These are phyloP conservation scores for Pyrrhoderma noxium DNA, from an alignment of 1,284 basidiomycete species.

Conservation along the genomic window DNA sequence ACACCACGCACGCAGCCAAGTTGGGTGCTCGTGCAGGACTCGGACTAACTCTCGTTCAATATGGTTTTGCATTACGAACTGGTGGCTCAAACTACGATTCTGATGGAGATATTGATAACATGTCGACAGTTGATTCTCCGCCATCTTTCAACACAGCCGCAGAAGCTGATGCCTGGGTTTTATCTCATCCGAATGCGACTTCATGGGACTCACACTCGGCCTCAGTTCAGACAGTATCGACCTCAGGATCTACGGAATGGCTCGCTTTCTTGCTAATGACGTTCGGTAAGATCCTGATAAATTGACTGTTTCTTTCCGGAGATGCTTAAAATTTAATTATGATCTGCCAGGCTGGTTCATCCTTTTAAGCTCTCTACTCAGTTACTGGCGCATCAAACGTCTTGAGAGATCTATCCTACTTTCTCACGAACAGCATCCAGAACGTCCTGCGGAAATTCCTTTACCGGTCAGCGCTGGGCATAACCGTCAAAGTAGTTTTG, in stretches of 20 bases:
- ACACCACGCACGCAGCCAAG: slow-evolving; percentile 93
- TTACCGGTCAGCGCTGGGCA: slow-evolving; percentile 27
- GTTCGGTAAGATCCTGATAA: slow-evolving; percentile 45
- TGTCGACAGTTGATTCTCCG: slow-evolving; percentile 24
- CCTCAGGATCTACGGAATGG: slow-evolving; percentile 64
- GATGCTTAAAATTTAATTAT: not conserved
- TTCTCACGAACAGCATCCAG: slow-evolving; percentile 29
- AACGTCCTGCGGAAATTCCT: slow-evolving; percentile 19
- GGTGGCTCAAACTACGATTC: slow-evolving; percentile 25
- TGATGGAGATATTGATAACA: slow-evolving; percentile 24
- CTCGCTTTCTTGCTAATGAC: slow-evolving; percentile 93
- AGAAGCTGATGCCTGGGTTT: slow-evolving; percentile 41
- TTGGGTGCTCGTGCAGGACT: slow-evolving; percentile 92
- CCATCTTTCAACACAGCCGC: slow-evolving; percentile 37
- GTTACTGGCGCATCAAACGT: slow-evolving; percentile 89
- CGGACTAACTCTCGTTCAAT: slow-evolving; percentile 92
- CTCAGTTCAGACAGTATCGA: slow-evolving; percentile 5
- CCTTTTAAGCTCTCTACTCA: slow-evolving; percentile 78
- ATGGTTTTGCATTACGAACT: slow-evolving; percentile 79
- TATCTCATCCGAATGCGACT: slow-evolving; percentile 29
- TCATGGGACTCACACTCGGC: not conserved
- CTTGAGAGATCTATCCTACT: slow-evolving; percentile 72
- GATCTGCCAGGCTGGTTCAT: slow-evolving; percentile 74
- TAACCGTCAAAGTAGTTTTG: slow-evolving; percentile 22
- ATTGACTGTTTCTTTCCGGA: not conserved